These are phyloP conservation scores for Aspergillus melleus DNA, from an alignment of 2,329 filamentous ascomycete genomes.

Conservation along the genomic window DNA sequence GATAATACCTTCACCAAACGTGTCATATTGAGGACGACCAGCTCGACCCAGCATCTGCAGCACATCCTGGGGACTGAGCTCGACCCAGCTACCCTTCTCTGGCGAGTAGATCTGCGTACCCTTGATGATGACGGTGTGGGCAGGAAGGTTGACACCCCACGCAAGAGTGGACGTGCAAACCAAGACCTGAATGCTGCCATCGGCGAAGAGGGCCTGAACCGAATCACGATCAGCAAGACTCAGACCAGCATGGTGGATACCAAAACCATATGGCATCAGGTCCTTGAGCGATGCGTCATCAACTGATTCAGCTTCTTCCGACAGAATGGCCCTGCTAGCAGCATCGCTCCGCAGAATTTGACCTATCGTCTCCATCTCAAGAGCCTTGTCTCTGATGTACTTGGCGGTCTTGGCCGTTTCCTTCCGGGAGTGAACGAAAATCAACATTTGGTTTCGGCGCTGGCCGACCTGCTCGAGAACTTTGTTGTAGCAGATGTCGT, in stretches of 20 bases:
- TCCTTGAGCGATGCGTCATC: slow-evolving; percentile 90
- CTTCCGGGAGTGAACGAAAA: slow-evolving; percentile 97
- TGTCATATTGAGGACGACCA: slow-evolving; percentile 93
- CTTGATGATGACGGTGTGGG: slow-evolving; percentile 98
- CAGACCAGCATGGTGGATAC: slow-evolving; percentile 98
- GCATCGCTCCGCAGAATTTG: slow-evolving; percentile 93
- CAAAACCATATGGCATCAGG: slow-evolving; percentile 91
- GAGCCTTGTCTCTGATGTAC: slow-evolving; percentile 92
- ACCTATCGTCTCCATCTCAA: slow-evolving; percentile 96
- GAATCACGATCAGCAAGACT: slow-evolving; percentile 90
- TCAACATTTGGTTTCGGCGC: slow-evolving; percentile 95
- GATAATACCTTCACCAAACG: slow-evolving; percentile 97
- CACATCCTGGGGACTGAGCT: slow-evolving; percentile 94
- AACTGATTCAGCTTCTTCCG: slow-evolving; percentile 78
- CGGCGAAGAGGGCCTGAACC: slow-evolving; percentile 90
- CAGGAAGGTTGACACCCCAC: slow-evolving; percentile 97
- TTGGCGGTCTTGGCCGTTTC: slow-evolving; percentile 97
- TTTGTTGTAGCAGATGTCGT: slow-evolving; percentile 97
- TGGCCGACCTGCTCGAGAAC: slow-evolving; percentile 93
- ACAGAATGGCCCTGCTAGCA: slow-evolving; percentile 82
- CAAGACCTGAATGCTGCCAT: slow-evolving; percentile 88
- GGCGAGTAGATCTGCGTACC: slow-evolving; percentile 97
- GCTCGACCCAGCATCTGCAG: slow-evolving; percentile 98
- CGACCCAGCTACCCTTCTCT: slow-evolving; percentile 98
- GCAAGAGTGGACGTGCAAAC: slow-evolving; percentile 97